These are phyloP conservation scores for Plasmopara muralis DNA, from an alignment of 352 stramenopile genomes.

Conservation along the genomic window DNA sequence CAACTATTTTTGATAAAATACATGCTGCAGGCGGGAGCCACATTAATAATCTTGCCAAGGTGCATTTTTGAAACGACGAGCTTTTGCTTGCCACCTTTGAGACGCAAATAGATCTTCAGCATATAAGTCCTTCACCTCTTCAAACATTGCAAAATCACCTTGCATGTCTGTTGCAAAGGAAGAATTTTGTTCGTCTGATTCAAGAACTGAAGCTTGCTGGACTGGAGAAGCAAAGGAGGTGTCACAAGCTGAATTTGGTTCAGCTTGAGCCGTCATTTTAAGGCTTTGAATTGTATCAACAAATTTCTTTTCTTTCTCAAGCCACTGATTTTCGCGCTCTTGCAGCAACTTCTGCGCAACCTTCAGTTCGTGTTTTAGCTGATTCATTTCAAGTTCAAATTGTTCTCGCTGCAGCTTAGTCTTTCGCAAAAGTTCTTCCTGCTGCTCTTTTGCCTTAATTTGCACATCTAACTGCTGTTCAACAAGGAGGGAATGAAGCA, in stretches of 20 bases:
- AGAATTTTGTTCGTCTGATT: slow-evolving; percentile 10
- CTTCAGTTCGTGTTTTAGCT: slow-evolving; percentile 33
- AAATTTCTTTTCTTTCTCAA: slow-evolving; percentile 36
- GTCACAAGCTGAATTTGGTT: not conserved
- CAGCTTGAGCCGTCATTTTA: not conserved
- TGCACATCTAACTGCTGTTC: slow-evolving; percentile 31
- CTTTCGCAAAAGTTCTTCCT: slow-evolving; percentile 35
- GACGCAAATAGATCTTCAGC: slow-evolving; percentile 30
- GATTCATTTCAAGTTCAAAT: slow-evolving; percentile 27
- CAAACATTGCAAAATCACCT: slow-evolving; percentile 37
- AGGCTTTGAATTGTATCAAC: slow-evolving; percentile 19
- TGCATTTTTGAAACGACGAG: not conserved
- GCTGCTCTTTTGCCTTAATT: slow-evolving; percentile 46
- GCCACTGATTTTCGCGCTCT: slow-evolving; percentile 34
- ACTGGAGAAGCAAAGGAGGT: not conserved
- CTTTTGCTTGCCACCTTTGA: slow-evolving; percentile 10
- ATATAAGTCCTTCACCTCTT: slow-evolving; percentile 36
- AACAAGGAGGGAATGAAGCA: slow-evolving; percentile 12
- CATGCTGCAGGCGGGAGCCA: too few relatives aligned
- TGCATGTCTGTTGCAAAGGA: slow-evolving; percentile 9
- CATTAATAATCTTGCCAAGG: not conserved
- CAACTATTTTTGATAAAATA: too few relatives aligned
- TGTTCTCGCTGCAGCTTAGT: slow-evolving; percentile 20
- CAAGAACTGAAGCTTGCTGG: not conserved
- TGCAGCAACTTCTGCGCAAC: slow-evolving; percentile 41